Base-by-base conservation (phyloP, 192 early-diverging fungal species). In the Lobosporangium transversale region DNA sequence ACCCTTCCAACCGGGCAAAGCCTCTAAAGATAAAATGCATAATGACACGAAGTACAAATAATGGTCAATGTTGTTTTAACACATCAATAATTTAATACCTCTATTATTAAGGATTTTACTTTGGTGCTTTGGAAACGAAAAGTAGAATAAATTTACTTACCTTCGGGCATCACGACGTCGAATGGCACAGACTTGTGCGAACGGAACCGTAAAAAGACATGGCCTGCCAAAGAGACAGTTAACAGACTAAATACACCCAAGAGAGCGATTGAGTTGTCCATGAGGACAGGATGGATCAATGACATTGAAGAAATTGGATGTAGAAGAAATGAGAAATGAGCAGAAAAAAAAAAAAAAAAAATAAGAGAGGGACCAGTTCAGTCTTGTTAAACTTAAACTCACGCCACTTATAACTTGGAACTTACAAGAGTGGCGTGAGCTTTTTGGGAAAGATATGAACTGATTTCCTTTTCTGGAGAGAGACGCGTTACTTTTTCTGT, bases 1-100 rank as follows among this genome's bases (percentile, higher is more conserved):
- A 32, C 53, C 61, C 29, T 80, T 81, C 87, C 87, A 87, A 10
- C 74, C 69, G 1, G 84, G 80, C 43, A 75, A 29, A 23, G 83
- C 80, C 53, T 74, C 86, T 87, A 67, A 50, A 17, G 20, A 10
- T 20, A 10, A 10, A 62, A 10, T 15, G 14, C 21, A 21, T 0
- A 2, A 51, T 11, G 33, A 9, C n/a, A n/a, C 8, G 6, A 1
- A 23, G 17, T 24, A 26, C 12, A 43, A 43, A 15, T 12, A 31
- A 33, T 9, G 30, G 24, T 21, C 8, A 8, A 44, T 44, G 14
- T n/a, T n/a, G n/a, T n/a, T n/a, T n/a, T n/a, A n/a, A n/a, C n/a
- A n/a, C n/a, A n/a, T n/a, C n/a, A n/a, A n/a, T n/a, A n/a, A n/a
- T n/a, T n/a, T n/a, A n/a, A n/a, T n/a, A n/a, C n/a, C n/a, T n/a